phyloP scores from a whole-genome alignment of 2,329 filamentous ascomycete species.

The Penicillium sp. region DNA sequence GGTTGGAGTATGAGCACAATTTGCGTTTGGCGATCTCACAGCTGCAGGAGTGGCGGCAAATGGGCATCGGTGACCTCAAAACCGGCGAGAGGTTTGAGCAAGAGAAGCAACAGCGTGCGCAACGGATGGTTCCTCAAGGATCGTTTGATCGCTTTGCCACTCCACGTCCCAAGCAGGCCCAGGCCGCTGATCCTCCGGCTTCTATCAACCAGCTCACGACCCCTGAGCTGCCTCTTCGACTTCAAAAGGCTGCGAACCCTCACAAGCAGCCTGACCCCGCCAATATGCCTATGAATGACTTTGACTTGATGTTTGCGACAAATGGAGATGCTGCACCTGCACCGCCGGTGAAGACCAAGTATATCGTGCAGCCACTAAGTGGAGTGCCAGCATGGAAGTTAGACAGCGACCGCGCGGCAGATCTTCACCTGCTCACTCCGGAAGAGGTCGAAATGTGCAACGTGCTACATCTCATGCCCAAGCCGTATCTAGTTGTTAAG shows the following conservation, averaged over 20 bases:
- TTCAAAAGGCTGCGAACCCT: constrained; percentile 46
- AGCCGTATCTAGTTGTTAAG: constrained; percentile 94
- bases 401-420: constrained; percentile 72
- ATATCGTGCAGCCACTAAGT: constrained; percentile 54
- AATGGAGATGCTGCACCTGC: constrained; percentile 49
- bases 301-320: constrained; percentile 58
- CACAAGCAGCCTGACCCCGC: constrained; percentile 36
- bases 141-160: constrained; percentile 84
- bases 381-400: constrained; percentile 61
- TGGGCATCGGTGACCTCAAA: constrained; percentile 81
- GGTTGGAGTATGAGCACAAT: constrained; percentile 87
- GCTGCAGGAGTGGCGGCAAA: constrained; percentile 88
- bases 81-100: constrained; percentile 90
- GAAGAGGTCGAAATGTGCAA: constrained; percentile 88
- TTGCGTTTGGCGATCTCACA: constrained; percentile 86
- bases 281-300: constrained; percentile 53
- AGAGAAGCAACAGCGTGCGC: constrained; percentile 77
- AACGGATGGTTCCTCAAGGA: constrained; percentile 68
- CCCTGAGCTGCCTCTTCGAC: constrained; percentile 72
- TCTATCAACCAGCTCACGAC: constrained; percentile 77
- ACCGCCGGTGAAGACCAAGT: constrained; percentile 53
- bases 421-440: constrained; percentile 80
- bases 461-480: constrained; percentile 81
- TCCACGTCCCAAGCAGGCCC: constrained; percentile 69
- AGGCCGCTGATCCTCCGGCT: constrained; percentile 71